phyloP scores from a whole-genome alignment of 1,284 basidiomycete genomes.

The Cryptococcus sp. region DNA sequence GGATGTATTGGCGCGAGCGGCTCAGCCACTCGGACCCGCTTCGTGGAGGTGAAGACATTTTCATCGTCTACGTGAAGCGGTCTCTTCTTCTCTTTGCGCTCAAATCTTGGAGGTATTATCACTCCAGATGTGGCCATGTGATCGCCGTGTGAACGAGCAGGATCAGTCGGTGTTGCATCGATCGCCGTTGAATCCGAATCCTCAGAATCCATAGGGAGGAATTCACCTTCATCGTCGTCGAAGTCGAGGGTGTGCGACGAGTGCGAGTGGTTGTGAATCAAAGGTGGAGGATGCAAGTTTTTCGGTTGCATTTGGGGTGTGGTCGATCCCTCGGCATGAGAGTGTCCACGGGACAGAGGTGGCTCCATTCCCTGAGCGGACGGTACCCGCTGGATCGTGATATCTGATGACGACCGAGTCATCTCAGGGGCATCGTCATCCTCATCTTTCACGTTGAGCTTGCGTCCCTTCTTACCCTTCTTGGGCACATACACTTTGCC shows the following conservation, averaged over 20 bases:
- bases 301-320: slow-evolving; percentile 13
- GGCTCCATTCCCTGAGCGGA: slow-evolving; percentile 2
- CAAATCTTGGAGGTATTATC: slow-evolving; percentile 24
- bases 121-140: slow-evolving; percentile 1
- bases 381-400: slow-evolving; percentile 7
- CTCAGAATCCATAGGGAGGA: slow-evolving; percentile 28
- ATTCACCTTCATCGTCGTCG: slow-evolving; percentile 41
- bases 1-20: slow-evolving; percentile 38
- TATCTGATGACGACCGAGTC: slow-evolving; percentile 20
- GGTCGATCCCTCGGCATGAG: slow-evolving; percentile 8
- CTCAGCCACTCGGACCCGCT: slow-evolving; percentile 39
- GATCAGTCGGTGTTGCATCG: slow-evolving; percentile 9
- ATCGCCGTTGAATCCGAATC: background rate
- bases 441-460: slow-evolving; percentile 20
- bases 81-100: slow-evolving; percentile 21
- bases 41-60: slow-evolving; percentile 38
- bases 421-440: slow-evolving; percentile 25
- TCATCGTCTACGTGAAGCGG: slow-evolving; percentile 37
- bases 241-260: slow-evolving; percentile 5
- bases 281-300: slow-evolving; percentile 11
- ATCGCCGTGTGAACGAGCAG: slow-evolving; percentile 1
- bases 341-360: background rate
- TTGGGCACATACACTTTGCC: slow-evolving; percentile 46
- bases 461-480: slow-evolving; percentile 49
- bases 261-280: slow-evolving; percentile 3